phyloP scores from a whole-genome alignment of 2,329 filamentous ascomycete genomes.

The Fusarium sambucinum region DNA sequence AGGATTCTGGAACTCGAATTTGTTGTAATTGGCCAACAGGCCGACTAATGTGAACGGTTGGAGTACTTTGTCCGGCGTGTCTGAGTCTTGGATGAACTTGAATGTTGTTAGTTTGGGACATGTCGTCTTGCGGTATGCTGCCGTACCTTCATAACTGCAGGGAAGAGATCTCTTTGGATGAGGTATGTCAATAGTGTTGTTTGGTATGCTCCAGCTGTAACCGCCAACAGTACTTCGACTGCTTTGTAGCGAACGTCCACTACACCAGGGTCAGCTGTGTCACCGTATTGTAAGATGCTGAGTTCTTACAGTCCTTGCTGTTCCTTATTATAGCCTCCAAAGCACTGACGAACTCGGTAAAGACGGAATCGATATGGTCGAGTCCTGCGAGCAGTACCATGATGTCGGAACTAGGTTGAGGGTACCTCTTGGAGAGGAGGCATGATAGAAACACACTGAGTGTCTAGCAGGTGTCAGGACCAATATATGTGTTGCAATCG shows the following conservation, averaged over 20 bases:
- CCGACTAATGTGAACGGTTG: constrained; percentile 87
- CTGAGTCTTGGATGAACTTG: constrained; percentile 84
- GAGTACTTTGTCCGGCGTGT: constrained; percentile 71
- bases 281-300: not conserved
- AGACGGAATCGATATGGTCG: constrained; percentile 86
- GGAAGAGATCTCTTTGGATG: constrained; percentile 93
- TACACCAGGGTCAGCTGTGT: constrained; percentile 55
- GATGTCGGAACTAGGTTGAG: constrained; percentile 94
- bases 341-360: constrained; percentile 87
- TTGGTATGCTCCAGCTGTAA: constrained; percentile 94
- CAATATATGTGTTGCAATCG: constrained; percentile 53
- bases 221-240: constrained; percentile 82
- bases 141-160: constrained; percentile 89
- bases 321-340: constrained; percentile 86
- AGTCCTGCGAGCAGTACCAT: constrained; percentile 91
- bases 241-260: constrained; percentile 83
- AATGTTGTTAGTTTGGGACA: not conserved
- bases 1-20: constrained; percentile 98
- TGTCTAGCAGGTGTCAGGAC: constrained; percentile 68
- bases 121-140: not conserved
- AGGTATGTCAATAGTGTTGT: constrained; percentile 95
- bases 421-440: constrained; percentile 89
- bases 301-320: constrained; percentile 73
- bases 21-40: constrained; percentile 96
- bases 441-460: constrained; percentile 87